These are phyloP conservation scores for Arthrinium puccinioides DNA, from an alignment of 2,329 filamentous ascomycete species.

Conservation along the genomic window DNA sequence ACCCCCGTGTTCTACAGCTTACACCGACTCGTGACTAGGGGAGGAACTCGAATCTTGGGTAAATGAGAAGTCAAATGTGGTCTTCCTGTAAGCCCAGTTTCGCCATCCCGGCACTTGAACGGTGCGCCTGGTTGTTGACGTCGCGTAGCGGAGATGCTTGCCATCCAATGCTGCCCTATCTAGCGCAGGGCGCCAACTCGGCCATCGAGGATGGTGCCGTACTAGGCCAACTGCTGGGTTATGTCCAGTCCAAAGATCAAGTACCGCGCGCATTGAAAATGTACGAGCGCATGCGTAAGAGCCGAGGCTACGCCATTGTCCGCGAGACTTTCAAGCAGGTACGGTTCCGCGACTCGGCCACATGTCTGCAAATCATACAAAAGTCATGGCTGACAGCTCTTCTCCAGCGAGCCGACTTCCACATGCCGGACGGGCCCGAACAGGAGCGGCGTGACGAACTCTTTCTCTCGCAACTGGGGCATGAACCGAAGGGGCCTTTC, in stretches of 20 bases:
- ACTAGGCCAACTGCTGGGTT: constrained; percentile 49
- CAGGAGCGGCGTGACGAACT: constrained; percentile 50
- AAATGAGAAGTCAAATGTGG: constrained; percentile 42
- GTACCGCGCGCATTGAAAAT: constrained; percentile 34
- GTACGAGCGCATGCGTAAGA: constrained; percentile 41
- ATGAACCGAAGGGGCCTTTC: constrained; percentile 44
- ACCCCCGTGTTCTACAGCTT: not conserved
- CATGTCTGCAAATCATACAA: too few species aligned
- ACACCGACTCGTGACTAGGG: constrained; percentile 16
- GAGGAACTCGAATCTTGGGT: constrained; percentile 48
- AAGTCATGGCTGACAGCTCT: not conserved
- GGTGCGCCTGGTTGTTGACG: constrained; percentile 16
- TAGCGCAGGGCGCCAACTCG: constrained; percentile 61
- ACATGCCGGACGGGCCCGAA: constrained; percentile 46
- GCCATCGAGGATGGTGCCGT: constrained; percentile 63
- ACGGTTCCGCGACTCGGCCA: too few species aligned
- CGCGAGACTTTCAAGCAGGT: constrained; percentile 51
- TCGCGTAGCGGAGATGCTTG: constrained; percentile 52
- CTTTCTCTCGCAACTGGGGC: constrained; percentile 48
- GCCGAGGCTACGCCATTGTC: constrained; percentile 45
- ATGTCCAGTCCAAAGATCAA: constrained; percentile 36
- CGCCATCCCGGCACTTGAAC: constrained; percentile 7
- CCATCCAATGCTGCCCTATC: constrained; percentile 56
- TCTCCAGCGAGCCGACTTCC: constrained; percentile 44
- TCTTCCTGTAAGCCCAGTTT: constrained; percentile 33